Evolutionary conservation across 352 stramenopile species (phyloP).

Genomic region (Globisporangium okanoganense): DNA sequence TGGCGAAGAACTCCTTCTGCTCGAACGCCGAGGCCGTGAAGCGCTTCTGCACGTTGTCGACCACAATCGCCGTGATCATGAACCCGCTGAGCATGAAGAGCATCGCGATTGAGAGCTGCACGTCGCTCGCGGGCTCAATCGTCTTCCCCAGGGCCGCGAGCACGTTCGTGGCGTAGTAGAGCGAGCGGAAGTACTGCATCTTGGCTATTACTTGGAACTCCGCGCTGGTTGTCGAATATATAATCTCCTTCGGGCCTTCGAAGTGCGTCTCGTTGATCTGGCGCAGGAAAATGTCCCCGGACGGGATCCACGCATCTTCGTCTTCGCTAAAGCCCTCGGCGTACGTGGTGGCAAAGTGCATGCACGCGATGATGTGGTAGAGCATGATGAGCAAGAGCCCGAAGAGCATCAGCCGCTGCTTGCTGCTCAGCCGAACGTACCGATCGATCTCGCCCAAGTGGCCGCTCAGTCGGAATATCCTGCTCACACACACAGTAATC

Average conservation of each 20-base stretch:
- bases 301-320: slow-evolving; percentile 25
- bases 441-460: slow-evolving; percentile 30
- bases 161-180: slow-evolving; percentile 28
- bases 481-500: slow-evolving; percentile 2
- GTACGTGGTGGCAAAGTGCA: slow-evolving; percentile 30
- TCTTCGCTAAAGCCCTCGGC: slow-evolving; percentile 22
- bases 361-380: slow-evolving; percentile 43
- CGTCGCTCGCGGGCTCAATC: slow-evolving; percentile 27
- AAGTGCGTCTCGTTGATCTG: slow-evolving; percentile 5
- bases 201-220: slow-evolving; percentile 14
- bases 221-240: slow-evolving; percentile 1
- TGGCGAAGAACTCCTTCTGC: slow-evolving; percentile 42
- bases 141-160: slow-evolving; percentile 24
- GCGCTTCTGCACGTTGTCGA: slow-evolving; percentile 45
- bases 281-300: slow-evolving; percentile 24
- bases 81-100: slow-evolving; percentile 42
- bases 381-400: slow-evolving; percentile 36
- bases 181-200: slow-evolving; percentile 27
- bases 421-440: slow-evolving; percentile 36
- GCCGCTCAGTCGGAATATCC: slow-evolving; percentile 13
- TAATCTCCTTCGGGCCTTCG: slow-evolving; percentile 9
- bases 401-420: slow-evolving; percentile 36
- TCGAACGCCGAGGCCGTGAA: slow-evolving; percentile 39
- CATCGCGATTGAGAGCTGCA: slow-evolving; percentile 28
- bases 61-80: slow-evolving; percentile 34